A percentile compares a stretch with the other conserved stretches of the same genome.
Conservation (phyloP, 768 basidiomycete genomes). For the Mycena pura region DNA sequence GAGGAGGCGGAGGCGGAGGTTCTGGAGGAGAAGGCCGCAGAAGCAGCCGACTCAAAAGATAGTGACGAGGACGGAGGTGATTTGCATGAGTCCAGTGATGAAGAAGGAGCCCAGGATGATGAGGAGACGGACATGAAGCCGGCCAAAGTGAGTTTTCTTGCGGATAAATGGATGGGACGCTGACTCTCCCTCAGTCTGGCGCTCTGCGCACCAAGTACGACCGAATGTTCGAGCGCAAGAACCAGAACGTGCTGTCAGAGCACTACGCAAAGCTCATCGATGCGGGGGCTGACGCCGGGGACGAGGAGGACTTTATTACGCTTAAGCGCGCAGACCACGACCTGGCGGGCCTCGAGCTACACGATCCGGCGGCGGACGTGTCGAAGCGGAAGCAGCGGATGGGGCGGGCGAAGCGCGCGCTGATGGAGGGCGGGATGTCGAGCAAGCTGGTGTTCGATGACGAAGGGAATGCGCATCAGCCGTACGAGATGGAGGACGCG, state of each 20-base stretch:
- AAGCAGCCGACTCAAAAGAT: slow-evolving; percentile 16
- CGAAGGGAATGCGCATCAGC: slow-evolving; percentile 76
- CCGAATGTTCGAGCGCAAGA: slow-evolving; percentile 96
- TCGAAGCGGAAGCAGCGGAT: slow-evolving; percentile 89
- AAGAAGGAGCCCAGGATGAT: slow-evolving; percentile 33
- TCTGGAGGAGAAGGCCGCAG: slow-evolving; percentile 27
- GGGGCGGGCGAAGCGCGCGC: slow-evolving; percentile 73
- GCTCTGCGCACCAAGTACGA: slow-evolving; percentile 92
- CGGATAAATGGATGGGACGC: not conserved
- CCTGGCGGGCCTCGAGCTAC: slow-evolving; percentile 39
- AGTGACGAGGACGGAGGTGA: slow-evolving; percentile 30
- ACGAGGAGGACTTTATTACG: slow-evolving; percentile 89
- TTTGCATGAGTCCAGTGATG: slow-evolving; percentile 22
- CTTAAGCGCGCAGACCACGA: slow-evolving; percentile 92
- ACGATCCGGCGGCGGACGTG: slow-evolving; percentile 50
- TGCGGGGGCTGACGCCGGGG: slow-evolving; percentile 46
- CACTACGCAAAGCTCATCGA: slow-evolving; percentile 92
- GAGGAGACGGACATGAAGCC: slow-evolving; percentile 38
- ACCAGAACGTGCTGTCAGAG: slow-evolving; percentile 88
- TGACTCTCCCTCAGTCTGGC: slow-evolving; percentile 21
- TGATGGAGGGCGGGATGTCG: slow-evolving; percentile 65
- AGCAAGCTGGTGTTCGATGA: slow-evolving; percentile 92
- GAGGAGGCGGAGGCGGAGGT: slow-evolving; percentile 43
- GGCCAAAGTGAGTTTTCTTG: slow-evolving; percentile 46
- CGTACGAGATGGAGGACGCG: slow-evolving; percentile 83